Evolutionary conservation across 1,139 yeast genomes (phyloP).

Genomic region (Hemisphaericaspora subhashii): DNA sequence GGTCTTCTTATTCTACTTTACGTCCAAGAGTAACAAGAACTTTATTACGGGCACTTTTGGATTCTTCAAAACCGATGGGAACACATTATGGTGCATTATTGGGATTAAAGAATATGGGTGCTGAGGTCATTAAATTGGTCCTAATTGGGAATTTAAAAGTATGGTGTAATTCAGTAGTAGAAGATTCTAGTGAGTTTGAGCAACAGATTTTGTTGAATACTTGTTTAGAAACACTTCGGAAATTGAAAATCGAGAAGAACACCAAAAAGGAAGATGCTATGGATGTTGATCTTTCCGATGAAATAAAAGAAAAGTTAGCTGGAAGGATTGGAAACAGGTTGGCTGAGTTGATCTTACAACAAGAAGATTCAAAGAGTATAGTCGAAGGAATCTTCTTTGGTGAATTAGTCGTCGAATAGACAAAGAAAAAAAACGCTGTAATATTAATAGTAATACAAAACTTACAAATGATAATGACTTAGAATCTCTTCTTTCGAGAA

Average conservation of each 20-base stretch:
- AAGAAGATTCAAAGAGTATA: constrained; percentile 56
- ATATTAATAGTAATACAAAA: constrained; percentile 9
- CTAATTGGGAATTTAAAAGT: constrained; percentile 80
- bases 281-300: constrained; percentile 40
- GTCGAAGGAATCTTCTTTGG: constrained; percentile 79
- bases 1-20: constrained; percentile 83
- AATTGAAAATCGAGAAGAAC: constrained; percentile 33
- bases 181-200: constrained; percentile 42
- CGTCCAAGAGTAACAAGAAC: constrained; percentile 96
- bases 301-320: constrained; percentile 45
- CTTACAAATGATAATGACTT: background rate
- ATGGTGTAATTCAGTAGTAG: constrained; percentile 66
- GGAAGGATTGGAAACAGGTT: constrained; percentile 65
- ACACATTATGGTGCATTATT: constrained; percentile 90
- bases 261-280: constrained; percentile 18
- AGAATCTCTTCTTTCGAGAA: constrained; percentile 8
- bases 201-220: constrained; percentile 46
- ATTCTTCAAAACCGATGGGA: constrained; percentile 72
- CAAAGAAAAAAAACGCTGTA: constrained; percentile 1
- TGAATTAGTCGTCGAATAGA: constrained; percentile 36
- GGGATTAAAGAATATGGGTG: constrained; percentile 82
- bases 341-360: constrained; percentile 49
- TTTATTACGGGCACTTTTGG: constrained; percentile 83
- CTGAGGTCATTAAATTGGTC: constrained; percentile 83
- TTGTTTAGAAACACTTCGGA: constrained; percentile 55